A percentile compares a stretch with the other conserved stretches of the same genome.
These are phyloP conservation scores for Ogataea populi-albae DNA, from an alignment of 805 yeast species.

Conservation along the genomic window DNA sequence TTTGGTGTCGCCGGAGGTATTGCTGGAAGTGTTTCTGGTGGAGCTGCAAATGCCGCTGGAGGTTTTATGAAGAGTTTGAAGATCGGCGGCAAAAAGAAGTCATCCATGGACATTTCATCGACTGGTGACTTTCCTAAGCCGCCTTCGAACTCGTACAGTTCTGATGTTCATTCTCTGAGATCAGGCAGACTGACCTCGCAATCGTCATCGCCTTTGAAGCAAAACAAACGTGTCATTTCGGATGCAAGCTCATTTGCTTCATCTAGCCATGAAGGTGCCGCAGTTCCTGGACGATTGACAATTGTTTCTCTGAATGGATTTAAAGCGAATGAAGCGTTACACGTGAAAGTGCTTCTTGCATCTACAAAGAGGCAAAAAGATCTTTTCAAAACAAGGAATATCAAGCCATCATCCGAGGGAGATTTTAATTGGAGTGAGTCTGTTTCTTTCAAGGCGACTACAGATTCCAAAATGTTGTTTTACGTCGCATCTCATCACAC, in stretches of 20 bases:
- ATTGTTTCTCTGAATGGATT: conserved; percentile 38
- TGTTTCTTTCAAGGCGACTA: conserved; percentile 61
- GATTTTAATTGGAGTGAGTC: conserved; percentile 58
- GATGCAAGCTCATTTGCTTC: conserved; percentile 38
- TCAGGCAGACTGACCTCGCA: conserved; percentile 29
- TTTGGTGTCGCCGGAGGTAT: conserved; percentile 40
- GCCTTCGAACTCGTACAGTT: conserved; percentile 22
- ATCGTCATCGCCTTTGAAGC: conserved; percentile 12
- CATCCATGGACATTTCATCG: conserved; percentile 18
- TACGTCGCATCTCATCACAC: conserved; percentile 64
- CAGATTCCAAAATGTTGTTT: conserved; percentile 58
- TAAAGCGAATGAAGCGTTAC: conserved; percentile 30
- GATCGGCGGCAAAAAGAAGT: conserved; percentile 15
- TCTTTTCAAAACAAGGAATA: conserved; percentile 60
- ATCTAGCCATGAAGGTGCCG: conserved; percentile 34
- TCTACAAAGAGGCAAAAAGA: conserved; percentile 46
- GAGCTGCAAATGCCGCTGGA: conserved; percentile 40
- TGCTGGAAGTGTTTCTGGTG: conserved; percentile 38
- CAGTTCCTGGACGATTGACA: conserved; percentile 54
- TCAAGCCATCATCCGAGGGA: conserved; percentile 48
- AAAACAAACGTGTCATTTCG: conserved; percentile 20
- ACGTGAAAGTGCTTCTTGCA: conserved; percentile 50
- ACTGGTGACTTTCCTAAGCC: conserved; percentile 15
- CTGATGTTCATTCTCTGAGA: conserved; percentile 38
- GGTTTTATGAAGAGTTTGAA: conserved; percentile 23